Conservation (phyloP, 192 early-diverging fungal species). For the Coemansia biformis region DNA sequence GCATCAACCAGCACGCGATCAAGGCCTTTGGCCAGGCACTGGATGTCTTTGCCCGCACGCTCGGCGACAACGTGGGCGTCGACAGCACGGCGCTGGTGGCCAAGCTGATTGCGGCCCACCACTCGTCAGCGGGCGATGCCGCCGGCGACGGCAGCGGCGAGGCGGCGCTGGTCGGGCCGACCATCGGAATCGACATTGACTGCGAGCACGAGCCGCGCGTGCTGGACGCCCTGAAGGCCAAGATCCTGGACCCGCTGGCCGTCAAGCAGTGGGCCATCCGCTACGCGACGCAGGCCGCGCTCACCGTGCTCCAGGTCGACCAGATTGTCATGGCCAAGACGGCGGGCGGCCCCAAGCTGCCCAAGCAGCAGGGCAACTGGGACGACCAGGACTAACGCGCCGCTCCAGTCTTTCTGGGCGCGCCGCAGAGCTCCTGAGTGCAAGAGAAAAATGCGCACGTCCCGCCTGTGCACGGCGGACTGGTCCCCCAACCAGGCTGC, state of each 20-base stretch:
- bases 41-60: constrained; percentile 90
- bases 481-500: too few species aligned
- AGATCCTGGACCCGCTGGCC: constrained; percentile 74
- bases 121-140: constrained; percentile 31
- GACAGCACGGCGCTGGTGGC: constrained; percentile 90
- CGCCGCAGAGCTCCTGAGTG: neutral
- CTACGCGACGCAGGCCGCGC: constrained; percentile 84
- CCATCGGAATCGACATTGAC: constrained; percentile 82
- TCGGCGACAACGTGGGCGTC: constrained; percentile 92
- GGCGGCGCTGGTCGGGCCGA: constrained; percentile 19
- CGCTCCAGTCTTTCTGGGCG: too few species aligned
- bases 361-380: constrained; percentile 76
- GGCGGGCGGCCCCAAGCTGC: constrained; percentile 89
- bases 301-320: constrained; percentile 94
- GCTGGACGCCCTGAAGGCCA: constrained; percentile 66
- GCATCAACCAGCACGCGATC: constrained; percentile 93
- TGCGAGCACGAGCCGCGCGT: constrained; percentile 34
- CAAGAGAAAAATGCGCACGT: neutral
- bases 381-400: constrained; percentile 57
- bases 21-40: constrained; percentile 93
- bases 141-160: too few species aligned
- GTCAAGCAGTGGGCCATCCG: constrained; percentile 87
- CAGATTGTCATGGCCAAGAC: constrained; percentile 99
- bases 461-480: too few species aligned
- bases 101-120: constrained; percentile 88